Evolutionary conservation across 306 rosid species (phyloP).

Genomic region (Medicago arabica): DNA sequence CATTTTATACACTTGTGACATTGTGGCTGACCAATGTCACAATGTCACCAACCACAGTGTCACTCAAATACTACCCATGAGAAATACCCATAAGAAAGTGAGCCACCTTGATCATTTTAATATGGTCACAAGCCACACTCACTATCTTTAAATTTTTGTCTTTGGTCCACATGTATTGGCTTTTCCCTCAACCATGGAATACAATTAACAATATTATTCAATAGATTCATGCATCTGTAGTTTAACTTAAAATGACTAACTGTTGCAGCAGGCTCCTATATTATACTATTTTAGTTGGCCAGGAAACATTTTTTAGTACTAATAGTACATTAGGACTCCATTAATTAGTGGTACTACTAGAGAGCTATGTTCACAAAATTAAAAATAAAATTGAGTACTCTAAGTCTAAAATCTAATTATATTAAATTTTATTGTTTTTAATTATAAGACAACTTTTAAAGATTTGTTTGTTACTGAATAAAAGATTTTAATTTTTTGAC

Average conservation of each 20-base stretch:
- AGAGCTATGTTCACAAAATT: background rate
- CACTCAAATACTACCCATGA: no score
- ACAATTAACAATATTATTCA: conserved; percentile 25
- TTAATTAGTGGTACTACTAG: background rate
- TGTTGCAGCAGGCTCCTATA: background rate
- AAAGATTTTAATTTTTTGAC: no score
- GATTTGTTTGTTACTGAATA: no score
- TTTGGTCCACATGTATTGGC: conserved; percentile 28
- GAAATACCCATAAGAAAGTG: no score
- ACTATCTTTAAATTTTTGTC: background rate
- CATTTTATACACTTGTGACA: no score
- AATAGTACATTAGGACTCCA: background rate
- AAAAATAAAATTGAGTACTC: background rate
- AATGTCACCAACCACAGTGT: no score
- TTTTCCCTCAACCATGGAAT: conserved; percentile 50
- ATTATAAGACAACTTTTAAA: no score
- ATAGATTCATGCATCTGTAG: conserved; percentile 45
- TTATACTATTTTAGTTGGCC: background rate
- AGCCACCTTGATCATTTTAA: conserved; percentile 34
- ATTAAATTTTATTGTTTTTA: no score
- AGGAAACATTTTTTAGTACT: background rate
- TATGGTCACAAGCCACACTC: conserved; percentile 21
- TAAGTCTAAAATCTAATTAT: background rate
- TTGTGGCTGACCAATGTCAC: no score
- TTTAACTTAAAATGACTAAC: background rate